Evolutionary conservation across 257 asterid species (phyloP).

Genomic region (Capsicum rhomboideum): DNA sequence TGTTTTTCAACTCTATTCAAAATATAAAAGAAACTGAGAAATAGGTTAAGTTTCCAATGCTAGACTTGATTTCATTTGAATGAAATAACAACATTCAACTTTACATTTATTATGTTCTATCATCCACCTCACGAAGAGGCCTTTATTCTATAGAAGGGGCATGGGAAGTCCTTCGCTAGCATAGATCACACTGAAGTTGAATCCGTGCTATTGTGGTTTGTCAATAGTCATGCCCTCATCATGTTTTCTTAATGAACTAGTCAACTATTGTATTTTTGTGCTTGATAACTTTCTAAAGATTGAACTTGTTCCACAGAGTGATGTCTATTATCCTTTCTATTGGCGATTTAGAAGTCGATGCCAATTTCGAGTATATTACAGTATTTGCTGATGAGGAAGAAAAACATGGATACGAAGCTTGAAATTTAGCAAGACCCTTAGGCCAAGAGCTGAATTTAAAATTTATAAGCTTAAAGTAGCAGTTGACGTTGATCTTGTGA

Average conservation of each 20-base stretch:
- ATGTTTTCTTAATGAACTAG: background rate
- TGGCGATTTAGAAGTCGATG: background rate
- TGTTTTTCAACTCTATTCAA: no score
- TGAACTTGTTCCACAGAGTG: background rate
- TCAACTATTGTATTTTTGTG: background rate
- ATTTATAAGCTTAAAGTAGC: background rate
- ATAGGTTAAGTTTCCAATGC: no score
- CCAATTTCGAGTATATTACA: background rate
- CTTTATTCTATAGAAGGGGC: no score
- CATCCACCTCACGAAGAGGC: no score
- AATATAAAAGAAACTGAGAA: no score
- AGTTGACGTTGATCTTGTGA: background rate
- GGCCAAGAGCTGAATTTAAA: background rate
- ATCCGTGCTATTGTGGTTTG: background rate
- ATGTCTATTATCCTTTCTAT: background rate
- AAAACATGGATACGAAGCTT: background rate
- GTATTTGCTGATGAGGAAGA: background rate
- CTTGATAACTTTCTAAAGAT: background rate
- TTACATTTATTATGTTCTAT: no score
- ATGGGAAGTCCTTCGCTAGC: no score
- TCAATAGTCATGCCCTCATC: background rate
- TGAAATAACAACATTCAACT: no score
- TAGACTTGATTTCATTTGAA: no score
- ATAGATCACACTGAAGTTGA: no score
- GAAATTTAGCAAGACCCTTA: background rate